These are phyloP conservation scores for Suillus clintonianus DNA, from an alignment of 768 basidiomycete species.

Conservation along the genomic window DNA sequence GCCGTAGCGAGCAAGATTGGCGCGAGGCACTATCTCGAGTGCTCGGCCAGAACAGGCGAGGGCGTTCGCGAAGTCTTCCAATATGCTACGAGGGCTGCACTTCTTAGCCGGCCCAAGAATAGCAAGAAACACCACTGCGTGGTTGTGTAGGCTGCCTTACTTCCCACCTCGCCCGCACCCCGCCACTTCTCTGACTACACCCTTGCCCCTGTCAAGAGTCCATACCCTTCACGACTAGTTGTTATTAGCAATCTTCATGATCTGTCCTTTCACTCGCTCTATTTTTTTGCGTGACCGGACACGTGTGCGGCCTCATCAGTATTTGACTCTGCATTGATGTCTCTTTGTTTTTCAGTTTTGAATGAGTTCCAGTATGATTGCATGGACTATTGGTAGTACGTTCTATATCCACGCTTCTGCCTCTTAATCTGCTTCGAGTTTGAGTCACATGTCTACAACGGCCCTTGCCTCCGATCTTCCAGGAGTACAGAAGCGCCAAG, in stretches of 20 bases:
- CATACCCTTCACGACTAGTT: conserved; percentile 40
- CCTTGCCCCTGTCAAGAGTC: conserved; percentile 24
- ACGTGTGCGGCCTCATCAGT: conserved; percentile 4
- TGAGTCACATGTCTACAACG: background rate
- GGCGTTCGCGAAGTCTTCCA: conserved; percentile 99
- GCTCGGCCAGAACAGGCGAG: conserved; percentile 94
- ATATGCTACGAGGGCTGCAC: conserved; percentile 91
- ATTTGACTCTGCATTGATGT: conserved; percentile 1
- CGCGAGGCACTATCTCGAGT: conserved; percentile 95
- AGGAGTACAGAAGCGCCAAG: background rate
- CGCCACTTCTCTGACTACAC: conserved; percentile 13
- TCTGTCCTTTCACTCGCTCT: conserved; percentile 28
- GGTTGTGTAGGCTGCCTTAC: conserved; percentile 41
- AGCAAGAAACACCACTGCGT: conserved; percentile 45
- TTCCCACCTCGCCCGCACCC: conserved; percentile 14
- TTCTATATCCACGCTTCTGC: conserved; percentile 1
- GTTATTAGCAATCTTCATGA: conserved; percentile 39
- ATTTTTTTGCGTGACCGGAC: conserved; percentile 14
- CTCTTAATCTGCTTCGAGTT: background rate
- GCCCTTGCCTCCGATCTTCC: background rate
- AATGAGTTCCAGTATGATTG: conserved; percentile 5
- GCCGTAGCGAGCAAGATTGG: conserved; percentile 95
- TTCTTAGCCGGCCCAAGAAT: conserved; percentile 58
- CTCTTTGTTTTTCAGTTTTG: conserved; percentile 6
- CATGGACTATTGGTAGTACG: conserved; percentile 1